Conservation (phyloP, 129 eudicot genomes). For the carrot (Daucus carota) region DNA sequence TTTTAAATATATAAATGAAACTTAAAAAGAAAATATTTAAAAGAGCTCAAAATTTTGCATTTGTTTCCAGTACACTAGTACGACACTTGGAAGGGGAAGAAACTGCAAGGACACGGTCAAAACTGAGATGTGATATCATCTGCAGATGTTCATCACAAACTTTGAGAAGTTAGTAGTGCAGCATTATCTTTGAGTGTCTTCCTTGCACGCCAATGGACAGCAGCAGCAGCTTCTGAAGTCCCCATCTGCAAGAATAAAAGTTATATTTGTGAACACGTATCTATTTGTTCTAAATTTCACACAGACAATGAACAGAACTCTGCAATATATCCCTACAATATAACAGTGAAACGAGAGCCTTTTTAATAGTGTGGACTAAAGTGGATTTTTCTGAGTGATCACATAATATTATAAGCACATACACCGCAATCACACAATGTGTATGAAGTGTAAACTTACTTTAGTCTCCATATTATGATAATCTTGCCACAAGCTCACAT, state of each 20-base stretch:
- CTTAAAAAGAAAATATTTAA: not conserved
- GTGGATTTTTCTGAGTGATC: conserved; percentile 1
- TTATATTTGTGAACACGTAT: not conserved
- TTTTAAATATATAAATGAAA: too few species aligned
- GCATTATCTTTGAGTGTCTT: conserved; percentile 40
- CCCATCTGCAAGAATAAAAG: conserved; percentile 61
- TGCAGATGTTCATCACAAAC: conserved; percentile 20
- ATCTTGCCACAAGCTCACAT: conserved; percentile 68
- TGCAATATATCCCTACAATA: not conserved
- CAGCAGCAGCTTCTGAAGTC: conserved; percentile 78
- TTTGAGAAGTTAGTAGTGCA: conserved; percentile 18
- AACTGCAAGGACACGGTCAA: conserved; percentile 16
- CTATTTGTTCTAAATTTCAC: not conserved
- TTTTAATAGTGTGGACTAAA: not conserved
- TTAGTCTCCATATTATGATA: conserved; percentile 69
- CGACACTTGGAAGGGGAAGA: not conserved
- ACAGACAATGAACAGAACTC: not conserved
- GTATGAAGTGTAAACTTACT: conserved; percentile 27
- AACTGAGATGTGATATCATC: conserved; percentile 21
- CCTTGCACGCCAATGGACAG: conserved; percentile 78
- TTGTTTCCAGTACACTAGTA: not conserved
- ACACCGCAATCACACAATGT: not conserved
- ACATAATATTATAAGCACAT: not conserved
- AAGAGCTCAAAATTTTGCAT: not conserved
- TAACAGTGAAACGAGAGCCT: not conserved